Percentiles rank a stretch among this genome's conserved stretches.
Evolutionary conservation across 1,284 basidiomycete species (phyloP).

Genomic region (Phellinidium pouzarii): DNA sequence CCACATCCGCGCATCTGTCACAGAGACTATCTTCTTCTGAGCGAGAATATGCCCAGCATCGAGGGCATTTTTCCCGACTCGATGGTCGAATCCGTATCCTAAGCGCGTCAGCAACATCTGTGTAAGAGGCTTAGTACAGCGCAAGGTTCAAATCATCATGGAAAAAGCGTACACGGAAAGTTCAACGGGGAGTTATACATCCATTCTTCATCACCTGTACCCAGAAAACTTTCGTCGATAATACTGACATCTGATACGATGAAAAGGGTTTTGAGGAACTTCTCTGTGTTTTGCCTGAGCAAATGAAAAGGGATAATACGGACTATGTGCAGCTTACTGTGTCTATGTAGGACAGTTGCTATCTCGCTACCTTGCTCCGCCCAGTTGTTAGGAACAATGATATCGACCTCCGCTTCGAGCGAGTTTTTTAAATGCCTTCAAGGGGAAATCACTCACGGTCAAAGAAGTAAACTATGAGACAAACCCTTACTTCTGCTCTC

Average conservation of each 20-base stretch:
- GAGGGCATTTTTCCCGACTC: slow-evolving; percentile 55
- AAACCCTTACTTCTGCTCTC: slow-evolving; percentile 46
- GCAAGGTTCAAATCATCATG: neutral
- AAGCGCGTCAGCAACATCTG: slow-evolving; percentile 33
- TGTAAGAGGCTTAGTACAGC: neutral
- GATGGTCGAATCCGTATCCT: slow-evolving; percentile 50
- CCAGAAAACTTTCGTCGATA: slow-evolving; percentile 35
- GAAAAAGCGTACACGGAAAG: slow-evolving; percentile 35
- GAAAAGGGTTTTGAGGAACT: slow-evolving; percentile 63
- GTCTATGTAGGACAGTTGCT: neutral
- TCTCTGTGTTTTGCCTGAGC: slow-evolving; percentile 36
- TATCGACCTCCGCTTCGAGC: slow-evolving; percentile 61
- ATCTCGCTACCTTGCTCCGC: slow-evolving; percentile 5
- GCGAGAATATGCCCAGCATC: slow-evolving; percentile 72
- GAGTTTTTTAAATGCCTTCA: slow-evolving; percentile 62
- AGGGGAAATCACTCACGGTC: neutral
- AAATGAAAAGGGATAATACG: slow-evolving; percentile 19
- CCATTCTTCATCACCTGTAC: slow-evolving; percentile 39
- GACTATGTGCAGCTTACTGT: slow-evolving; percentile 5
- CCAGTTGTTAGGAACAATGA: slow-evolving; percentile 36
- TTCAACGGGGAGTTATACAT: slow-evolving; percentile 36
- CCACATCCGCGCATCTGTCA: slow-evolving; percentile 39
- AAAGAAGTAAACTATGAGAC: slow-evolving; percentile 3
- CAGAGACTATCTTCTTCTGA: slow-evolving; percentile 46
- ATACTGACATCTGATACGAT: slow-evolving; percentile 67